These are phyloP conservation scores for Austroboletus novae-zelandiae DNA, from an alignment of 1,284 basidiomycete genomes.

Conservation along the genomic window DNA sequence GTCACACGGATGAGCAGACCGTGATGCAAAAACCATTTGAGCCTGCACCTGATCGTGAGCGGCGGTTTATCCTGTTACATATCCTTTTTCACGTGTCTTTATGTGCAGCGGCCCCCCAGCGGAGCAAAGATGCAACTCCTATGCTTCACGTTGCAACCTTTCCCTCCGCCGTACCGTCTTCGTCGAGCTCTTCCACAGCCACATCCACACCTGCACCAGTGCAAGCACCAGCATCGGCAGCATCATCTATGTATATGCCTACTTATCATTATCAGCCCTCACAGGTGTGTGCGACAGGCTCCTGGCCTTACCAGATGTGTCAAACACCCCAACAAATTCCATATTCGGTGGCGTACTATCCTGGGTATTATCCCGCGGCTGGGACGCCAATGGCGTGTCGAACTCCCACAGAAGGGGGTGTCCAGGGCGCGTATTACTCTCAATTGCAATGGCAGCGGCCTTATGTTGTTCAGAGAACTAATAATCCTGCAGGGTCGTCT, in stretches of 20 bases:
- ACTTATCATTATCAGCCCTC: conserved; percentile 25
- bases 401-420: conserved; percentile 13
- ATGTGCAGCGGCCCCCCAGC: conserved; percentile 17
- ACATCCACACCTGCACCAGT: conserved; percentile 14
- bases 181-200: conserved; percentile 18
- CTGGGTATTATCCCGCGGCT: conserved; percentile 17
- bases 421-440: conserved; percentile 26
- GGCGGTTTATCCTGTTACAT: neutral
- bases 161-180: conserved; percentile 31
- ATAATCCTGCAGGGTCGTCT: too few relatives aligned
- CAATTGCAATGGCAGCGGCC: conserved; percentile 43
- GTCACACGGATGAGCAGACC: conserved; percentile 51
- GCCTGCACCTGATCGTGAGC: conserved; percentile 39
- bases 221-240: conserved; percentile 4
- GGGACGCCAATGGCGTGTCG: conserved; percentile 10
- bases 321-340: conserved; percentile 15
- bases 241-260: conserved; percentile 13
- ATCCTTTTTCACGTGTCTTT: conserved; percentile 4
- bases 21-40: conserved; percentile 66
- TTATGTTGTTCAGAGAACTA: too few relatives aligned
- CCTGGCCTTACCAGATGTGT: conserved; percentile 34
- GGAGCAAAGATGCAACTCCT: conserved; percentile 6
- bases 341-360: conserved; percentile 21
- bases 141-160: conserved; percentile 36
- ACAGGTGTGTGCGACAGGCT: conserved; percentile 25